Evolutionary conservation across 2,329 filamentous ascomycete species (phyloP).

Genomic region (Davidsoniella virescens): DNA sequence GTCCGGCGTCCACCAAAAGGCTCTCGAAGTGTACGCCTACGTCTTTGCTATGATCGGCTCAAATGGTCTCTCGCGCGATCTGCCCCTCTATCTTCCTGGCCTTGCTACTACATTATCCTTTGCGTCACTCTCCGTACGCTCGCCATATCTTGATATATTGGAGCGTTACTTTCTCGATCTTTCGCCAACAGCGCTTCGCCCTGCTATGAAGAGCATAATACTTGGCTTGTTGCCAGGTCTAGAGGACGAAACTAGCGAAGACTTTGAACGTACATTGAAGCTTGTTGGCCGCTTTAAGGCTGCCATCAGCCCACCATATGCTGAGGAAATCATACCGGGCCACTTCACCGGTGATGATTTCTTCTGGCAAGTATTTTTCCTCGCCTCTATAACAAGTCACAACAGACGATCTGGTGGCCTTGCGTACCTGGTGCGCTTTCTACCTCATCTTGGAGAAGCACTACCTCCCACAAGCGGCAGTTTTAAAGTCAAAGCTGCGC

Average conservation of each 20-base stretch:
- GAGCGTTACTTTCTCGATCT: constrained; percentile 65
- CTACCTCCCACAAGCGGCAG: constrained; percentile 20
- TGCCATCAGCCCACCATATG: constrained; percentile 36
- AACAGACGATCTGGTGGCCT: constrained; percentile 73
- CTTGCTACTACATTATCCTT: constrained; percentile 82
- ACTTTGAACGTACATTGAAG: constrained; percentile 75
- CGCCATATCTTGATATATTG: constrained; percentile 68
- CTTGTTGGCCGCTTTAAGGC: constrained; percentile 65
- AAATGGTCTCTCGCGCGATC: constrained; percentile 63
- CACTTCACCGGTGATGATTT: constrained; percentile 59
- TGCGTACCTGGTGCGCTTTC: constrained; percentile 63
- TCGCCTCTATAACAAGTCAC: constrained; percentile 80
- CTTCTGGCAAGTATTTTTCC: constrained; percentile 97
- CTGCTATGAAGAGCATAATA: constrained; percentile 79
- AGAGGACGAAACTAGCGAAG: constrained; percentile 92
- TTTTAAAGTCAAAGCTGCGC: constrained; percentile 23
- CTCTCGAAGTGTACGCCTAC: constrained; percentile 81
- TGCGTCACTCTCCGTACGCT: constrained; percentile 79
- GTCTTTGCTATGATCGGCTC: constrained; percentile 75
- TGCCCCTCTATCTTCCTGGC: constrained; percentile 78
- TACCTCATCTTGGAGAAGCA: constrained; percentile 49
- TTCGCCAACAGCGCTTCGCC: constrained; percentile 54
- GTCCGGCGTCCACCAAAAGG: constrained; percentile 93
- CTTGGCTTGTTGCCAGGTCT: constrained; percentile 78
- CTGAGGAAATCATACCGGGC: constrained; percentile 29